Evolutionary conservation across 176 grass and related monocot species (phyloP).

Genomic region (Triticum dicoccoides): DNA sequence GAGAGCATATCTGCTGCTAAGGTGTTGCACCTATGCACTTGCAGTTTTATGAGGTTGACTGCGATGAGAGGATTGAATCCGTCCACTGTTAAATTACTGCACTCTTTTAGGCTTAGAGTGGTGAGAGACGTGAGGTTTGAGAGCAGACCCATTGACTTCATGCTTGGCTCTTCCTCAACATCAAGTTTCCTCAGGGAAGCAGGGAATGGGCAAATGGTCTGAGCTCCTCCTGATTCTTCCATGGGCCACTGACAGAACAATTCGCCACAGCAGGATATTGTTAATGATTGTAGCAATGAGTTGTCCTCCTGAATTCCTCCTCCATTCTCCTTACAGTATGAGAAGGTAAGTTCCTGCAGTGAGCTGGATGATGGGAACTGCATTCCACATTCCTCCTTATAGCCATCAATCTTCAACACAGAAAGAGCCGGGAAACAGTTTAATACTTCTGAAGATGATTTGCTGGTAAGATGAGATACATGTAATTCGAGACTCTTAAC

Average conservation of each 20-base stretch:
- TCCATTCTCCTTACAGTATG: rapidly evolving
- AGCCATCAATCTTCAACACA: background rate
- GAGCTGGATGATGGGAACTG: background rate
- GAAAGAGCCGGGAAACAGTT: background rate
- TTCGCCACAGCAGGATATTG: rapidly evolving
- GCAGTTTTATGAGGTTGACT: background rate
- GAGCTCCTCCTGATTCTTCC: background rate
- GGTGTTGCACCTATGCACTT: background rate
- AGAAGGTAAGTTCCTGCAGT: rapidly evolving
- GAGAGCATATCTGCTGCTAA: background rate
- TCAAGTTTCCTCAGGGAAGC: background rate
- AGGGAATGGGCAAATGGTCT: background rate
- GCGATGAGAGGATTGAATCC: background rate
- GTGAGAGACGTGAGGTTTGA: background rate
- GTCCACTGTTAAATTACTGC: background rate
- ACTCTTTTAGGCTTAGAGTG: rapidly evolving
- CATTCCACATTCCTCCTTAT: background rate
- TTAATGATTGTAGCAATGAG: background rate
- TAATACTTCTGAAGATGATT: background rate
- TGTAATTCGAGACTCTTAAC: background rate
- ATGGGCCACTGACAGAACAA: background rate
- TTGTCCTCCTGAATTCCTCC: background rate
- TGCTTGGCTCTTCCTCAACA: rapidly evolving
- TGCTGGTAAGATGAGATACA: background rate
- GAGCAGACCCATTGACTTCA: background rate